Base-by-base conservation (phyloP, 352 stramenopile genomes). In the Phytophthora chlamydospora region DNA sequence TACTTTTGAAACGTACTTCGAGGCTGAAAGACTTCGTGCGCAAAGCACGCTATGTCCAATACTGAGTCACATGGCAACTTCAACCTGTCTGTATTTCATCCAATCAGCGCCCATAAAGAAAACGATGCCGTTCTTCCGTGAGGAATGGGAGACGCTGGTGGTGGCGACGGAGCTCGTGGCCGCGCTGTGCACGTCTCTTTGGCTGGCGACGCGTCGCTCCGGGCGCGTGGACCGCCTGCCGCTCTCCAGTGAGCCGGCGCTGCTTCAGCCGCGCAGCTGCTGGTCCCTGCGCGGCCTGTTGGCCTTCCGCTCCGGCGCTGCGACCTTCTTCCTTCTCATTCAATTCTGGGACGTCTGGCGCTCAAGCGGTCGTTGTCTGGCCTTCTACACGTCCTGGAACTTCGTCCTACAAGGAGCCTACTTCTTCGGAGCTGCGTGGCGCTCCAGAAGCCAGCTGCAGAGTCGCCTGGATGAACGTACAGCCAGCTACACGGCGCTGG, bases 381-480 rank as follows among this genome's bases (percentile, higher is more conserved):
- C 62, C 44, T 92, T 95, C 60, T 95, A 90, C 68, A 95, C 85
- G 36, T 90, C 81, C n/a, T 95, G 85, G 85, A 95, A 95, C 62
- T 91, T 93, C 41, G 73, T 89, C n/a, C 58, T 76, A 3, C 83
- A 95, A 54, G 80, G 79, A 41, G 38, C 49, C 29, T 92, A 92
- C 73, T 92, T 92, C 58, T 35, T 35, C 0, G 21, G 54, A 5
- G 80, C 83, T 7, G 61, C 71, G 0, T 49, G 42, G 34, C 58
- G 68, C 14, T 86, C 80, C 4, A 52, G 55, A 44, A 43, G 52
- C 10, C 49, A 71, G 21, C 51, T 72, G 49, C 60, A 74, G 38
- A 57, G 68, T 33, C 55, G 45, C 33, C 14, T 58, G 16, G 38
- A 65, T 29, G 53, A 78, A 19, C 53, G 48, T 19, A 53, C 50